Evolutionary conservation across 2,329 filamentous ascomycete species (phyloP).

Genomic region (Elsinoe necatrix): DNA sequence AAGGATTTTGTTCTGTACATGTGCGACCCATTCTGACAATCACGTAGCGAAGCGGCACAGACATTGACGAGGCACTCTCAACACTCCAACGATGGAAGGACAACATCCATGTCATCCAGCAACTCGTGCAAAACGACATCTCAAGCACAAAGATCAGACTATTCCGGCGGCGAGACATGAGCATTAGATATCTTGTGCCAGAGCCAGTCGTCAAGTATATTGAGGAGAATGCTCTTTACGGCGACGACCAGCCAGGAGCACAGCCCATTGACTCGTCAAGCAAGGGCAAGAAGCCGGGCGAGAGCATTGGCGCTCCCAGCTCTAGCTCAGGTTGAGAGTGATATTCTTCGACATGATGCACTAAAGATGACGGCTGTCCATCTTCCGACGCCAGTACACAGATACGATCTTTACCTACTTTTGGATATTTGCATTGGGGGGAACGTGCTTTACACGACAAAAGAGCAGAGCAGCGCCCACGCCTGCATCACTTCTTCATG

Average conservation of each 20-base stretch:
- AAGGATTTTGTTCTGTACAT: conserved; percentile 14
- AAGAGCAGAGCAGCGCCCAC: background rate
- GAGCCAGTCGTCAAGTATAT: conserved; percentile 58
- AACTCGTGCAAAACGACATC: conserved; percentile 79
- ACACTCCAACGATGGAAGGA: conserved; percentile 72
- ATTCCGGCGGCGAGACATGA: conserved; percentile 71
- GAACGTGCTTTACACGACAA: background rate
- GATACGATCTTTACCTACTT: background rate
- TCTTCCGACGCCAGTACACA: background rate
- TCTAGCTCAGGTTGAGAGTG: conserved; percentile 5
- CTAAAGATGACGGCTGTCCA: background rate
- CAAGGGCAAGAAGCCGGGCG: conserved; percentile 28
- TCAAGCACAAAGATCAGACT: conserved; percentile 75
- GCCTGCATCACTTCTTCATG: background rate
- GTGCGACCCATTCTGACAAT: conserved; percentile 56
- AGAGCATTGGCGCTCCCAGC: conserved; percentile 23
- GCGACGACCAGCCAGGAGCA: conserved; percentile 29
- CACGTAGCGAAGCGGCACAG: conserved; percentile 79
- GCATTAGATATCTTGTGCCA: conserved; percentile 68
- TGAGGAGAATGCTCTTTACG: conserved; percentile 31
- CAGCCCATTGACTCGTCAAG: conserved; percentile 19
- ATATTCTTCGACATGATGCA: background rate
- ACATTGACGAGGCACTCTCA: conserved; percentile 80
- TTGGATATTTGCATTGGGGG: background rate
- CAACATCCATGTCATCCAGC: conserved; percentile 80